Base-by-base conservation (phyloP, 2,329 filamentous ascomycete species). In the Colletotrichum sp. region DNA sequence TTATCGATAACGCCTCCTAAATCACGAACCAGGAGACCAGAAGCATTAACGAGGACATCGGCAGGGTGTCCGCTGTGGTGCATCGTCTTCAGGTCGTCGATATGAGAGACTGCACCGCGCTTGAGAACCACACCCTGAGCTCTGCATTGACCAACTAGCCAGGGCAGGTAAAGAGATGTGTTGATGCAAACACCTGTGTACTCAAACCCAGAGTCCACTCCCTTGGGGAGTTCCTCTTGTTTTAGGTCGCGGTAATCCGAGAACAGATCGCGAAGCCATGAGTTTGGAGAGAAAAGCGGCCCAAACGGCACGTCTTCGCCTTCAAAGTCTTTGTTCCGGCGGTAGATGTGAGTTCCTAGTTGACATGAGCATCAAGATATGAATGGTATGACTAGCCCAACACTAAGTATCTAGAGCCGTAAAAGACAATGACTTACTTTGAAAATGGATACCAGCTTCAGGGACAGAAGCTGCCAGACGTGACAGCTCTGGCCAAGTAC, bases 161-260 rank as follows among this genome's bases (percentile, higher is more conserved):
- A 95, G 8, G 93, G 90, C 3, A 95, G 89, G 83, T 95, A 95
- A 70, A 95, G 85, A 6, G 93, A 90, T 0, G 93, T 93, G 82
- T 95, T 95, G 79, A 95, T 94, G 82, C 94, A 95, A 68, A 95
- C 92, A 2, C 92, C 94, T 9, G 90, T 83, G 84, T 94, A 95
- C 8, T 84, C 82, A 5, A 89, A 92, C 30, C 89, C 93, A 30
- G 90, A 91, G 21, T 77, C 89, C 62, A 89, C 89, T 13, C 88
- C 94, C 0, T 86, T 80, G 0, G 92, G 90, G 2, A 98, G 86
- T 79, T 94, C 89, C 10, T 86, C 84, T 30, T 89, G 83, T 6
- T 89, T 81, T 4, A 96, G 84, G 73, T 92, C 86, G 77, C 91
- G 90, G 84, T 93, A 96, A 85, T 96, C 92, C 13, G 93, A 92